Evolutionary conservation across 768 basidiomycete species (phyloP), one percentile per base, ranked within the genome.

Genomic region (Boletus speciosus): DNA sequence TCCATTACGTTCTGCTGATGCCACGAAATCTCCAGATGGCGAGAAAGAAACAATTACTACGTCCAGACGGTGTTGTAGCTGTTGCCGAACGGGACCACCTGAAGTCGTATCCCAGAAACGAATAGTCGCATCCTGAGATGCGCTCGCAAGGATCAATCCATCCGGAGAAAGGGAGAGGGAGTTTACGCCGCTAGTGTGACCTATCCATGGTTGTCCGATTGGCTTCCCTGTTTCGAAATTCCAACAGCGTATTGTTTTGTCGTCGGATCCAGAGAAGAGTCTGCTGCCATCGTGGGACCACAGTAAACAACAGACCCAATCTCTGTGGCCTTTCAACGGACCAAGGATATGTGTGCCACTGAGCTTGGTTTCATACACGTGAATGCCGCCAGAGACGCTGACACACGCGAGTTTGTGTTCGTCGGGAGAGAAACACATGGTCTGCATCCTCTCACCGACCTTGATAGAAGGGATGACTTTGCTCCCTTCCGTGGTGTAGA

Each of bases 261-360:
- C 23, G 4, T 1, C 0, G 0, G 47, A 50, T 2, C 5, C 14
- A 29, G 59, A 54, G 44, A 53, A 61, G 12, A 63, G 19, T 4
- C 6, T 49, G 32, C 23, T 51, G 6, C 61, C 61, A 32, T 61
- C 59, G 4, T 0, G 46, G 15, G 62, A 57, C 61, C 62, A 63
- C 4, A 48, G n/a, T 5, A 62, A 16, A 35, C 19, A 23, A 2
- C 1, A 3, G 19, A 46, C 38, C 6, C 1, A 2, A 2, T 10
- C 3, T 1, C 8, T 12, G 27, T 46, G 53, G 31, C 42, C 42
- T 9, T 21, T n/a, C 5, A 40, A 19, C 4, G 47, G 45, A 10
- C 25, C 40, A 11, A 52, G 38, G 51, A 40, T 11, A 21, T 25
- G 38, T 6, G 3, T 6, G 1, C 41, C 41, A 23, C 7, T 54